Evolutionary conservation across 345 rosid genomes (phyloP), one percentile per base, ranked within the genome.

Genomic region (Sapria himalayana): DNA sequence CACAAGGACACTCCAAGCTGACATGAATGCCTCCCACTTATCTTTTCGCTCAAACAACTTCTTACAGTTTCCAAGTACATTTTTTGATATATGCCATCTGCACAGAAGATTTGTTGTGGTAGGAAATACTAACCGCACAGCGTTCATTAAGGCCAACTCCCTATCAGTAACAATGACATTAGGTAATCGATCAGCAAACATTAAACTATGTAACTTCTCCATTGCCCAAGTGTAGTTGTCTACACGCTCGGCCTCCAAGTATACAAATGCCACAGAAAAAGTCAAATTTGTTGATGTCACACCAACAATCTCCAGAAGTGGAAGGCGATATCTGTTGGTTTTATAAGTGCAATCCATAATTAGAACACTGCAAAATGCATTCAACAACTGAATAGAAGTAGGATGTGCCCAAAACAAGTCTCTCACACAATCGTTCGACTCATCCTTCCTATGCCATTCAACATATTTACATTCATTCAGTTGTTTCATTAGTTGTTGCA

Each of bases 321-420:
- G 19, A 22, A 38, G 36, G 10, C 23, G 14, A 31, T 49, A 39
- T 29, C 17, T 27, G 6, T 15, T 48, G 4, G 31, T 48, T 45
- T 48, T 39, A 19, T 48, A 38, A 0, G 52, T 38, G 4, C 25
- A 25, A 38, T 48, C 52, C 13, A 48, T 18, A n/a, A 48, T 37
- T 11, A 48, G 27, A 18, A 25, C 43, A 18, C 19, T 8, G n/a
- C 43, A 45, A 31, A 38, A 48, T 20, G 52, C 25, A 13, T 37
- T 14, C 15, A 48, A 12, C 19, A 48, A 38, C 17, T 39, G 43
- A 18, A 48, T n/a, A n/a, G n/a, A n/a, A n/a, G n/a, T n/a, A n/a
- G n/a, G n/a, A n/a, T n/a, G n/a, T n/a, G n/a, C n/a, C 45, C 52
- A 48, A 39, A 48, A 37, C 27, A 48, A 38, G 37, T 48, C 37